A percentile compares a stretch with the other conserved stretches of the same genome.
Conservation (phyloP, 177 flowering plant species). For the Vitis hybrid region DNA sequence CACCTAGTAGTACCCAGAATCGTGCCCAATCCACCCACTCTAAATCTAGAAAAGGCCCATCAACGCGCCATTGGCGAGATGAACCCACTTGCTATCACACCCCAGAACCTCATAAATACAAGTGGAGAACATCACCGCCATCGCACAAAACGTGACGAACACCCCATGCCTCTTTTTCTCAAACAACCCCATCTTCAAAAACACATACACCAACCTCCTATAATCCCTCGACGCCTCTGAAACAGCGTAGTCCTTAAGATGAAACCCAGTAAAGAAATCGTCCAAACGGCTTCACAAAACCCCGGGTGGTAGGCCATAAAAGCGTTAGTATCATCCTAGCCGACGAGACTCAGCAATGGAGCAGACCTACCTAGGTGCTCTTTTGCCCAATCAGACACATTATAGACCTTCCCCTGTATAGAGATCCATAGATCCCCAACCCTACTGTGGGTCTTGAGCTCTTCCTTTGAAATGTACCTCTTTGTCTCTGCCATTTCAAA, state of each 20-base stretch:
- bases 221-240: slow-evolving; percentile 38
- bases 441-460: slow-evolving; percentile 12
- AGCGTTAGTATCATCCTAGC: slow-evolving; percentile 49
- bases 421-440: slow-evolving; percentile 20
- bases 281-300: slow-evolving; percentile 38
- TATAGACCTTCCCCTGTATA: slow-evolving; percentile 26
- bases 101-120: slow-evolving; percentile 30
- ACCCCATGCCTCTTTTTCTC: slow-evolving; percentile 27
- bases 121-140: slow-evolving; percentile 15
- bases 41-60: slow-evolving; percentile 49
- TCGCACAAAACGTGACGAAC: slow-evolving; percentile 8
- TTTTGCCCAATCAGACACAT: slow-evolving; percentile 25
- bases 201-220: slow-evolving; percentile 16
- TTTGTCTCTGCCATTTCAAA: slow-evolving; percentile 6
- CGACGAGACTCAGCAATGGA: slow-evolving; percentile 43
- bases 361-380: slow-evolving; percentile 29
- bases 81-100: slow-evolving; percentile 22
- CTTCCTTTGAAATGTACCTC: slow-evolving; percentile 12
- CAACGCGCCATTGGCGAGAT: slow-evolving; percentile 26
- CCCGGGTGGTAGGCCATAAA: slow-evolving; percentile 47
- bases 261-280: slow-evolving; percentile 30
- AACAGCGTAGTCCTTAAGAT: slow-evolving; percentile 31
- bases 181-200: slow-evolving; percentile 31
- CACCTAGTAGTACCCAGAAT: slow-evolving; percentile 47
- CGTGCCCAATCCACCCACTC: slow-evolving; percentile 51